Evolutionary conservation across 2,329 filamentous ascomycete species (phyloP).

Genomic region (Didymellaceae sp.): DNA sequence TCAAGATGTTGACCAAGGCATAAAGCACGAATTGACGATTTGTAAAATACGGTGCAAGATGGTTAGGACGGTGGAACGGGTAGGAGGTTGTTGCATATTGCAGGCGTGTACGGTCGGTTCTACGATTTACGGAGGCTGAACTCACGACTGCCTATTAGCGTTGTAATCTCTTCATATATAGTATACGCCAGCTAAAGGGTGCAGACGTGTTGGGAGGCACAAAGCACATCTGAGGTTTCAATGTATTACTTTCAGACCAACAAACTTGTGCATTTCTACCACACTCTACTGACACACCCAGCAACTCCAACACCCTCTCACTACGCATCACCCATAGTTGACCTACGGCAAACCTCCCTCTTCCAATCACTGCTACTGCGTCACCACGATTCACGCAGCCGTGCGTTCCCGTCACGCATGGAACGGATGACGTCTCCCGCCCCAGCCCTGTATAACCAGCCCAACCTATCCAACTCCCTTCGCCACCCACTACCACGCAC

Average conservation of each 20-base stretch:
- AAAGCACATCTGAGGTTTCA: neutral
- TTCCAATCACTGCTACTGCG: too few species aligned
- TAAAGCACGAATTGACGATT: neutral
- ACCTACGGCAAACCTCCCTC: too few species aligned
- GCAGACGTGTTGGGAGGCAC: slow-evolving; percentile 15
- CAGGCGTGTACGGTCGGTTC: slow-evolving; percentile 3
- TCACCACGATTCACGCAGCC: too few species aligned
- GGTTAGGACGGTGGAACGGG: neutral
- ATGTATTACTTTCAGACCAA: slow-evolving; percentile 12
- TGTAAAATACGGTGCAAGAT: slow-evolving; percentile 8
- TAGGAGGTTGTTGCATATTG: slow-evolving; percentile 6
- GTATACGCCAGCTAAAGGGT: neutral
- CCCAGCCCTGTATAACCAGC: too few species aligned
- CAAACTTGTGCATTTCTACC: too few species aligned
- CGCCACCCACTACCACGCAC: too few species aligned
- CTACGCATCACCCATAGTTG: too few species aligned
- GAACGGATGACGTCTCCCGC: too few species aligned
- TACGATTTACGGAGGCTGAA: neutral
- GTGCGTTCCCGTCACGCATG: too few species aligned
- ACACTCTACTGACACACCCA: too few species aligned
- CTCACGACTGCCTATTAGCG: slow-evolving; percentile 9
- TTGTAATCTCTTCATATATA: slow-evolving; percentile 6
- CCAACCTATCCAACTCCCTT: too few species aligned
- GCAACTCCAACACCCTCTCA: too few species aligned
- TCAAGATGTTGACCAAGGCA: slow-evolving; percentile 60